Conservation (phyloP, 257 asterid species). For the Fraxinus anomala region DNA sequence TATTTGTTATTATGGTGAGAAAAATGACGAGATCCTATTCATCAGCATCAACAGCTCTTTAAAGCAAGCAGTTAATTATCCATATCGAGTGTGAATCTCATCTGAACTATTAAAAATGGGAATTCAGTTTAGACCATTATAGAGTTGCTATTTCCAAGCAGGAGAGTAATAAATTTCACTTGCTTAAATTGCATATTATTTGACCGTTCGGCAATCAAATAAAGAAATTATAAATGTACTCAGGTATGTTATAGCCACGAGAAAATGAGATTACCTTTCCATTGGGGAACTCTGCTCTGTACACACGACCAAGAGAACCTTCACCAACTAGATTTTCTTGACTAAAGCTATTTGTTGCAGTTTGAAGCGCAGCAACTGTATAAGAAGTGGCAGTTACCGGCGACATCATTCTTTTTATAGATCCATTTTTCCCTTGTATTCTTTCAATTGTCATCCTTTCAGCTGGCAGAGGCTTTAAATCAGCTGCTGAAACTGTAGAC, state of each 20-base stretch:
- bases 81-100: slow-evolving; percentile 9
- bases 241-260: slow-evolving; percentile 8
- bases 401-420: slow-evolving; percentile 67
- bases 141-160: slow-evolving; percentile 10
- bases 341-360: slow-evolving; percentile 91
- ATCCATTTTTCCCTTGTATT: slow-evolving; percentile 72
- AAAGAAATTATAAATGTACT: slow-evolving; percentile 13
- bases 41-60: slow-evolving; percentile 4
- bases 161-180: not conserved
- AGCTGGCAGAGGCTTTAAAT: slow-evolving; percentile 70
- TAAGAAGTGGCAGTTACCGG: slow-evolving; percentile 80
- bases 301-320: slow-evolving; percentile 98
- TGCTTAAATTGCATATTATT: slow-evolving; percentile 11
- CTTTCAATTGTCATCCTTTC: slow-evolving; percentile 63
- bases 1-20: not conserved
- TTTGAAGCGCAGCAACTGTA: slow-evolving; percentile 86
- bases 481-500: slow-evolving; percentile 53
- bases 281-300: slow-evolving; percentile 79
- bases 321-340: slow-evolving; percentile 95
- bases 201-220: not conserved
- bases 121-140: not conserved
- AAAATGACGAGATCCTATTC: not conserved
- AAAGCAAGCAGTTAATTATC: not conserved
- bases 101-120: not conserved
- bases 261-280: slow-evolving; percentile 69